These are phyloP conservation scores for Holtermannia corniformis DNA, from an alignment of 768 basidiomycete genomes.

Conservation along the genomic window DNA sequence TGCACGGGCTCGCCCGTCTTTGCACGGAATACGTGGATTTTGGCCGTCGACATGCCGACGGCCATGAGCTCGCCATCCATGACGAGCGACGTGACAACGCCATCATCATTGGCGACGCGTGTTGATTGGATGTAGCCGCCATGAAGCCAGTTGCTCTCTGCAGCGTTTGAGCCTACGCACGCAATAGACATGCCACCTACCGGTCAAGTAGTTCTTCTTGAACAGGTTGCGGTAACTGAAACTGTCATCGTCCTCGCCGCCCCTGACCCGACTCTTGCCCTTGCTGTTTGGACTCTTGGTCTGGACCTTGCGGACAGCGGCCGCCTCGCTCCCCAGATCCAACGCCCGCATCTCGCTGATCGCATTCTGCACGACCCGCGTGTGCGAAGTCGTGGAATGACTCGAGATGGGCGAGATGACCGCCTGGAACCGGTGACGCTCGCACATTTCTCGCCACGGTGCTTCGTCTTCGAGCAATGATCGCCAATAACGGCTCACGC, in stretches of 20 bases:
- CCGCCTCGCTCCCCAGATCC: background rate
- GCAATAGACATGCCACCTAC: slow-evolving; percentile 44
- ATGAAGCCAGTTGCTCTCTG: slow-evolving; percentile 71
- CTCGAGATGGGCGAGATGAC: background rate
- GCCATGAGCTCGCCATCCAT: slow-evolving; percentile 76
- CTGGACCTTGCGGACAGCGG: background rate
- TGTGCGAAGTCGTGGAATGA: background rate
- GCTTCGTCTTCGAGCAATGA: slow-evolving; percentile 61
- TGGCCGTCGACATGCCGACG: slow-evolving; percentile 74
- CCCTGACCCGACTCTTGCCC: background rate
- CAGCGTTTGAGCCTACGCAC: background rate
- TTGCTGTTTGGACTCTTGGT: background rate
- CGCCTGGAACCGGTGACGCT: slow-evolving; percentile 47
- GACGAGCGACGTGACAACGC: slow-evolving; percentile 77
- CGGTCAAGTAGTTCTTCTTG: slow-evolving; percentile 60
- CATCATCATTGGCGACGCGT: slow-evolving; percentile 51
- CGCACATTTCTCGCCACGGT: slow-evolving; percentile 71
- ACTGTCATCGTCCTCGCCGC: background rate
- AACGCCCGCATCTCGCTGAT: background rate
- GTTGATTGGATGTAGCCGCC: slow-evolving; percentile 62
- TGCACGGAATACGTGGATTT: slow-evolving; percentile 77
- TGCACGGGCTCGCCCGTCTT: slow-evolving; percentile 63
- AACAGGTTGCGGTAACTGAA: slow-evolving; percentile 46
- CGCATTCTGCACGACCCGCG: background rate
- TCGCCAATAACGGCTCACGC: slow-evolving; percentile 66